A percentile compares a stretch with the other conserved stretches of the same genome.
phyloP scores from a whole-genome alignment of 1,139 yeast genomes.

The Protomyces lactucae-debilis region DNA sequence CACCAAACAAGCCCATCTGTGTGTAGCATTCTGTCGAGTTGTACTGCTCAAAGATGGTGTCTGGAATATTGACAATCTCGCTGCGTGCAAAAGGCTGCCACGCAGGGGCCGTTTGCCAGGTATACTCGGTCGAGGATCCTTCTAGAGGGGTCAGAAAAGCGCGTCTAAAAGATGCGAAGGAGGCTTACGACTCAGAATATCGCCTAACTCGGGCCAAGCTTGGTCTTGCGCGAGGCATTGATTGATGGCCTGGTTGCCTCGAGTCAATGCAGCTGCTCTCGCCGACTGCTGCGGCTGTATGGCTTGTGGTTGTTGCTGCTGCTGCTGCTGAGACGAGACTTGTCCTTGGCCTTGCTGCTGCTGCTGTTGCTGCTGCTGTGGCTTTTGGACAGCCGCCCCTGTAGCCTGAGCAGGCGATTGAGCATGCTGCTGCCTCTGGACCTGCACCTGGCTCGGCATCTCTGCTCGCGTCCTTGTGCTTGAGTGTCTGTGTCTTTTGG shows the following conservation, averaged over 20 bases:
- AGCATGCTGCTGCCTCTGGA: not conserved
- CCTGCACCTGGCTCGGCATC: not conserved
- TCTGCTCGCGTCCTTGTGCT: no score
- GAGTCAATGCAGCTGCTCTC: not conserved
- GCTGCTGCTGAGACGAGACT: not conserved
- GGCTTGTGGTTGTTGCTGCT: not conserved
- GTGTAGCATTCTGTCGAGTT: conserved; percentile 63
- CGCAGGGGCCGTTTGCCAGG: conserved; percentile 36
- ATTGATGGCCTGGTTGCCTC: conserved; percentile 5
- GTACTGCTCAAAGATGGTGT: conserved; percentile 71
- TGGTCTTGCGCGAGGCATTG: conserved; percentile 22
- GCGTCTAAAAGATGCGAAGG: not conserved
- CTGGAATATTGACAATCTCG: conserved; percentile 70
- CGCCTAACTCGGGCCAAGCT: conserved; percentile 30
- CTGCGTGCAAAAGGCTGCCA: conserved; percentile 77
- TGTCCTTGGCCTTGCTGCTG: not conserved
- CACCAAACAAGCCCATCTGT: conserved; percentile 79
- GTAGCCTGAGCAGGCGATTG: not conserved
- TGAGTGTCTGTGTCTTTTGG: no score
- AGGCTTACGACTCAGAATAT: conserved; percentile 26
- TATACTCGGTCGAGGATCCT: conserved; percentile 36
- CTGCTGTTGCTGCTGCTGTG: not conserved
- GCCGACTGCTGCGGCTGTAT: conserved; percentile 1
- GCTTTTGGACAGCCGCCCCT: not conserved
- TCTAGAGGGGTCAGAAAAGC: conserved; percentile 28